A percentile compares a stretch with the other conserved stretches of the same genome.
Conservation (phyloP, 2,329 filamentous ascomycete genomes). For the Aspergillaceae sp. region DNA sequence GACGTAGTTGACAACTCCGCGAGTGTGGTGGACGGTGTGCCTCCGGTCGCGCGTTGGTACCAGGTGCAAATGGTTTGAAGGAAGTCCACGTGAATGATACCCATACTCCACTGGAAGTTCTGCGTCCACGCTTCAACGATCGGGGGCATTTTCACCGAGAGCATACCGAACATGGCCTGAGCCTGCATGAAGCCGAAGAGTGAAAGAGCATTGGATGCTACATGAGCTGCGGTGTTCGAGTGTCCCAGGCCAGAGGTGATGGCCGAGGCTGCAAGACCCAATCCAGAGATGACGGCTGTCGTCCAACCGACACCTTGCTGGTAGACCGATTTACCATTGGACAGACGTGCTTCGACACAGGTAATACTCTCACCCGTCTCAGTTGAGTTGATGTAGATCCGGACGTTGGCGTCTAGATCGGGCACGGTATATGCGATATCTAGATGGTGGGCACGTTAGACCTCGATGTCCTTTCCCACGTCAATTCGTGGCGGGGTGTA, state of each 20-base stretch:
- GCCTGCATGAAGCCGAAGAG: slow-evolving; percentile 92
- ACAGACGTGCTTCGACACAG: slow-evolving; percentile 79
- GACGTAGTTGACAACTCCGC: slow-evolving; percentile 66
- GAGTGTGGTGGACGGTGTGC: slow-evolving; percentile 69
- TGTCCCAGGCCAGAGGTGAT: slow-evolving; percentile 85
- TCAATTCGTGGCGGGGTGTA: slow-evolving; percentile 1
- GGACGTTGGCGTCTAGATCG: slow-evolving; percentile 79
- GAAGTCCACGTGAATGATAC: slow-evolving; percentile 80
- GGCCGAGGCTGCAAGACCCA: slow-evolving; percentile 75
- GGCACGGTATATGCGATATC: slow-evolving; percentile 81
- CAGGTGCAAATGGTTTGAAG: slow-evolving; percentile 84
- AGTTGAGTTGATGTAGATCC: slow-evolving; percentile 69
- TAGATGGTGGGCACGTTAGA: slow-evolving; percentile 14
- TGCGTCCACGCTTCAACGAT: slow-evolving; percentile 91
- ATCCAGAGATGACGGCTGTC: slow-evolving; percentile 76
- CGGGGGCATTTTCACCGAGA: slow-evolving; percentile 70
- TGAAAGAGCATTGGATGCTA: slow-evolving; percentile 88
- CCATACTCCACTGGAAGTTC: slow-evolving; percentile 98
- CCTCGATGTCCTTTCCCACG: slow-evolving; percentile 1
- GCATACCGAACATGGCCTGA: slow-evolving; percentile 84
- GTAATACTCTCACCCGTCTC: slow-evolving; percentile 59
- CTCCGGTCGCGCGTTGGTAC: slow-evolving; percentile 91
- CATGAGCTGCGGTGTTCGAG: slow-evolving; percentile 87
- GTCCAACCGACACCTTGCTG: slow-evolving; percentile 82
- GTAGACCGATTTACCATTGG: slow-evolving; percentile 88